Evolutionary conservation across 2,329 filamentous ascomycete species (phyloP).

Genomic region (Hypoxylon sp.): DNA sequence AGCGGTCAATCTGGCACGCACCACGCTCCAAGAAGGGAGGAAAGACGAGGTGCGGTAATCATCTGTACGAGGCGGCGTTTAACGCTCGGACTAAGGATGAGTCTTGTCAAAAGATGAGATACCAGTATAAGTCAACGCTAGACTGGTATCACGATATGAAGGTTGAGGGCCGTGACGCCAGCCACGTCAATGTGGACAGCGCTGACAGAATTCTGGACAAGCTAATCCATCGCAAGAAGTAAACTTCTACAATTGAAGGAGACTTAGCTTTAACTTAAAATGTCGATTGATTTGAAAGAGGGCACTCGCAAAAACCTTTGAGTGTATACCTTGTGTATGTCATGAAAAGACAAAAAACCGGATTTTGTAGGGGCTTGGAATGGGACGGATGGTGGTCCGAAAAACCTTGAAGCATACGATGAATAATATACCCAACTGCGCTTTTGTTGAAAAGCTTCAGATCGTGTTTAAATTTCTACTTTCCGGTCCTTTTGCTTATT

Average conservation of each 20-base stretch:
- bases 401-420: background rate
- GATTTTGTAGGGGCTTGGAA: background rate
- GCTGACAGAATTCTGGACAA: conserved; percentile 60
- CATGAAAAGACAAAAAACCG: background rate
- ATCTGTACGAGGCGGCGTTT: conserved; percentile 59
- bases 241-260: background rate
- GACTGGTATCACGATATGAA: conserved; percentile 67
- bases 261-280: background rate
- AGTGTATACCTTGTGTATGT: background rate
- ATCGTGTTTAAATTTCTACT: background rate
- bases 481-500: background rate
- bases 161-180: conserved; percentile 63
- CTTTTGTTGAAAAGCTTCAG: background rate
- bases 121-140: conserved; percentile 63
- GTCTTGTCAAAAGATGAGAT: conserved; percentile 53
- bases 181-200: conserved; percentile 63
- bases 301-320: background rate
- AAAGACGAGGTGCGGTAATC: conserved; percentile 60
- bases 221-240: conserved; percentile 26
- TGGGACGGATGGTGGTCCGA: background rate
- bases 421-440: background rate
- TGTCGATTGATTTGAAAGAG: background rate
- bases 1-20: conserved; percentile 64
- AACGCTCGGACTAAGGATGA: conserved; percentile 41
- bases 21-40: conserved; percentile 54